Base-by-base conservation (phyloP, 2,329 filamentous ascomycete species). In the Harringtonia aguacate region DNA sequence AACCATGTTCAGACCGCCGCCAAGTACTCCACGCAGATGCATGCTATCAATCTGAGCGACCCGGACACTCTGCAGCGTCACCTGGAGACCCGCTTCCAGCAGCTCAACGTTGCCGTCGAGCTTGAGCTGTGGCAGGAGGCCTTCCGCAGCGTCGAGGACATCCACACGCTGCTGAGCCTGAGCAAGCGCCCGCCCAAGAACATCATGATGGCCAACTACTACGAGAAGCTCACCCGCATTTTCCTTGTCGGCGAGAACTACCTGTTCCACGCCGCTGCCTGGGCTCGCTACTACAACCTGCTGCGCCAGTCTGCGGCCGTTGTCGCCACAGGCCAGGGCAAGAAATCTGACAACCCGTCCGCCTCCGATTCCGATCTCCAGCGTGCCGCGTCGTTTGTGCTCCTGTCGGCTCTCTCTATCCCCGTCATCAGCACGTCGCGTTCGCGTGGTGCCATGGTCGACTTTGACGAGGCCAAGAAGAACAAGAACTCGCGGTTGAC, bases 171-270 rank as follows among this genome's bases (percentile, higher is more conserved):
- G 44, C 80, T 98, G 54, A 97, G 84, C 70, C 77, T 97, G 55
- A 97, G 90, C 82, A 97, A 97, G 78, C 86, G 92, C 45, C 89
- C 89, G 33, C 84, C 92, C 44, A 97, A 97, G 82, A 95, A 95
- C 63, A 75, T 95, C 61, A 97, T 98, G 92, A 98, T 98, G 92
- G 92, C 92, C 68, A 98, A 97, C 73, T 98, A 98, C 76, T 98
- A 97, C 67, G 92, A 98, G 75, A 97, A 97, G 72, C 81, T 98
- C 46, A 95, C 92, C 34, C 81, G 89, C 52, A 98, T 98, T 64
- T 98, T 98, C 76, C 79, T 98, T 50, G 92, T 97, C 53, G 94
- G 90, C 64, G 92, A 97, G 70, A 98, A 98, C 74, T 97, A 97
- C 64, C 81, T 98, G 37, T 98, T 98, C 81, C 92, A 98, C 61